These are phyloP conservation scores for Brassica cretica DNA, from an alignment of 345 rosid species.

Conservation along the genomic window DNA sequence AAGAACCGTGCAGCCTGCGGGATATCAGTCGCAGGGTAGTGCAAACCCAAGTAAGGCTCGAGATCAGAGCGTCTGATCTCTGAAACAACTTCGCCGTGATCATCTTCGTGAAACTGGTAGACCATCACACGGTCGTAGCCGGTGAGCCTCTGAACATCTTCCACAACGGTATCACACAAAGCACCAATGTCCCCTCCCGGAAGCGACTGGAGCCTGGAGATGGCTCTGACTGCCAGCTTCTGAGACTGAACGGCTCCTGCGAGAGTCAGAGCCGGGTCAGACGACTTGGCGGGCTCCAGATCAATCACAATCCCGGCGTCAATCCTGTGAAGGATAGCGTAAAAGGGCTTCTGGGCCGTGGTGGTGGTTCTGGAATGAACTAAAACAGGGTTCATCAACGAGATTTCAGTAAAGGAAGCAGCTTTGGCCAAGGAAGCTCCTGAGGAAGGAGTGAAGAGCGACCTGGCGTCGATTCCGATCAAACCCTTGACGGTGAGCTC, in stretches of 20 bases:
- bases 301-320: constrained; percentile 82
- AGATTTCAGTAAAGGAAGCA: constrained; percentile 62
- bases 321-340: constrained; percentile 75
- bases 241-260: constrained; percentile 87
- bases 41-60: constrained; percentile 85
- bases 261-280: constrained; percentile 62
- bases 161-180: constrained; percentile 79
- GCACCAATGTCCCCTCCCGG: constrained; percentile 79
- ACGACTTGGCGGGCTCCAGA: constrained; percentile 72
- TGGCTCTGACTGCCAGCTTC: constrained; percentile 76
- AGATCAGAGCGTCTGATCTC: constrained; percentile 83
- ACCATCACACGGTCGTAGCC: constrained; percentile 93
- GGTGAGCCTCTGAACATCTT: constrained; percentile 80
- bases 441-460: constrained; percentile 59
- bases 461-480: constrained; percentile 70
- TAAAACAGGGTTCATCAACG: constrained; percentile 67
- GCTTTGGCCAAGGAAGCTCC: constrained; percentile 67
- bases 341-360: constrained; percentile 53
- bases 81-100: constrained; percentile 83
- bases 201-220: constrained; percentile 82
- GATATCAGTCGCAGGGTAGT: constrained; percentile 86
- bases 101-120: constrained; percentile 84
- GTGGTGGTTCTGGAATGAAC: constrained; percentile 54
- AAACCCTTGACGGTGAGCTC: constrained; percentile 41
- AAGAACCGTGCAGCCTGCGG: constrained; percentile 87